Base-by-base conservation (phyloP, 805 yeast genomes). In the Candida sithepensis region DNA sequence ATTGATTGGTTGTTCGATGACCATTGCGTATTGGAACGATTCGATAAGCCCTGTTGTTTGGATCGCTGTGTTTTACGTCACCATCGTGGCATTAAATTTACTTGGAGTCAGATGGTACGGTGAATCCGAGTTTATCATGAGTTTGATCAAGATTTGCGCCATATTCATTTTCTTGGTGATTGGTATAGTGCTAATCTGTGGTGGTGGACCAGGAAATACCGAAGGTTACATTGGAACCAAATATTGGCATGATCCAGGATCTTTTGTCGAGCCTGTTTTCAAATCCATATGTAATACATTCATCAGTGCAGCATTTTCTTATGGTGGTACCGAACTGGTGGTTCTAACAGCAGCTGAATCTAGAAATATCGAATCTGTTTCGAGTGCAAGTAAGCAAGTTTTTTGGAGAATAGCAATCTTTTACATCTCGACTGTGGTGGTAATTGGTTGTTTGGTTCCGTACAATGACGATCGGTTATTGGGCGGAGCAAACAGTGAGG, bases 311-410 rank as follows among this genome's bases (percentile, higher is more conserved):
- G 72, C 79, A 14, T 78, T 73, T 56, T 75, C 78, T 12, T 72
- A 68, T 54, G 80, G 79, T 50, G 81, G 81, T 49, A 65, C 72
- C 8, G 80, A 77, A 59, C 64, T 74, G 22, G 81, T 84, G 50
- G 89, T 86, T 61, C 76, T 85, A 50, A 82, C 89, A 8, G 85
- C 84, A 48, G 86, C 87, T 39, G 92, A 85, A 69, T 72, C 80
- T 54, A 79, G 74, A 74, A 89, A 92, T 42, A 70, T 88, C 59
- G 72, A 73, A 53, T 76, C 81, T 53, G 79, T 87, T 50, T 90
- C 92, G 52, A 79, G 78, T 58, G 92, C 92, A 41, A 77, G 81
- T 57, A 80, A 75, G 60, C 73, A 82, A 65, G 82, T 88, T 19
- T 78, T 86, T 62, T 84, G 78, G 73, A 81, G 88, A 67, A 81